These are phyloP conservation scores for Aschersonia sp. DNA, from an alignment of 2,329 filamentous ascomycete genomes.

Conservation along the genomic window DNA sequence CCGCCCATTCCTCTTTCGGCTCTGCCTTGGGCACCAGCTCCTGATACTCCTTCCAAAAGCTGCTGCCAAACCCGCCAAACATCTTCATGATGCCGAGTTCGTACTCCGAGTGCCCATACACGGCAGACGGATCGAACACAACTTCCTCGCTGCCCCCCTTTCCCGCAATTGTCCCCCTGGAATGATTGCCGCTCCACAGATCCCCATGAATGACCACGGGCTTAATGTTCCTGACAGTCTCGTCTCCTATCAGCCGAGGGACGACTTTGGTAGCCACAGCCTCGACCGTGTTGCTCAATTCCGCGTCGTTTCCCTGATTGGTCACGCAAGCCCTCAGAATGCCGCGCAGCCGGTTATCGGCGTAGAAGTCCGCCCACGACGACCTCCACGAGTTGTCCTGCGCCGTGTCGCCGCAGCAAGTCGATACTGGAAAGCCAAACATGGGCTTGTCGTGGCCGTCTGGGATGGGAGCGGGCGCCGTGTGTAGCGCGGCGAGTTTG, in stretches of 20 bases:
- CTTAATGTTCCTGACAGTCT: slow-evolving; percentile 44
- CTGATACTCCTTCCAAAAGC: slow-evolving; percentile 69
- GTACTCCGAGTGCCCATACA: slow-evolving; percentile 79
- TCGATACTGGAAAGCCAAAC: slow-evolving; percentile 76
- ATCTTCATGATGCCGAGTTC: slow-evolving; percentile 91
- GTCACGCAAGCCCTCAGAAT: slow-evolving; percentile 44
- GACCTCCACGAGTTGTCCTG: slow-evolving; percentile 63
- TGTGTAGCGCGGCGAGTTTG: slow-evolving; percentile 69
- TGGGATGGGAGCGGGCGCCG: slow-evolving; percentile 54
- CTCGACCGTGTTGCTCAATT: slow-evolving; percentile 51
- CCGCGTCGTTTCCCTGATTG: slow-evolving; percentile 49
- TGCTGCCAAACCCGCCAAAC: slow-evolving; percentile 73
- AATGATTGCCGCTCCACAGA: slow-evolving; percentile 82
- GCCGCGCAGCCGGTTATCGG: slow-evolving; percentile 54
- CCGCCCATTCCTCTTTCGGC: slow-evolving; percentile 70
- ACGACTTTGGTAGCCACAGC: slow-evolving; percentile 50
- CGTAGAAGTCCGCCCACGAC: slow-evolving; percentile 79
- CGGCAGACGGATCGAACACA: slow-evolving; percentile 67
- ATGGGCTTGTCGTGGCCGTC: slow-evolving; percentile 40
- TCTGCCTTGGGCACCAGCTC: slow-evolving; percentile 62
- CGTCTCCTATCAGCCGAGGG: slow-evolving; percentile 58
- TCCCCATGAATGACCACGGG: slow-evolving; percentile 84
- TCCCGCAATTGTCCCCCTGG: slow-evolving; percentile 46
- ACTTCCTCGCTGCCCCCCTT: slow-evolving; percentile 50
- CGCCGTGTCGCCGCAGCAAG: slow-evolving; percentile 72